phyloP scores from a whole-genome alignment of 352 stramenopile genomes.

The Globisporangium paroecandrum region DNA sequence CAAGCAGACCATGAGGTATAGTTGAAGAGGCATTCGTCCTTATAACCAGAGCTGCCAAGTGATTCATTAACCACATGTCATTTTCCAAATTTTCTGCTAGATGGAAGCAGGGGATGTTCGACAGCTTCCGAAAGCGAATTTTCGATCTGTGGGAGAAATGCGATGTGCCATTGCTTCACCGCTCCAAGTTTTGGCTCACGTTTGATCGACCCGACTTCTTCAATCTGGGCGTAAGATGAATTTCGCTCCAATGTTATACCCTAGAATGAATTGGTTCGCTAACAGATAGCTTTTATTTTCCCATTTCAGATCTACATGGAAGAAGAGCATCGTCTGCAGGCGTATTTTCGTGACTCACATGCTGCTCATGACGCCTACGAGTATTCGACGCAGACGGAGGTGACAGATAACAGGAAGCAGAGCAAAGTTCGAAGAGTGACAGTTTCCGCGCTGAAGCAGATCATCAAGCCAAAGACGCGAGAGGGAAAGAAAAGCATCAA shows the following conservation, averaged over 20 bases:
- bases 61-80: background rate
- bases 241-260: background rate
- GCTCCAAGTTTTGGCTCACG: slow-evolving; percentile 82
- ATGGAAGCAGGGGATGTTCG: slow-evolving; percentile 62
- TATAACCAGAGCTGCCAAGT: too few species aligned
- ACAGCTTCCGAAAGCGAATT: slow-evolving; percentile 48
- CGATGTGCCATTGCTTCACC: slow-evolving; percentile 61
- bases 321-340: slow-evolving; percentile 50
- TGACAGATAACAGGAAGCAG: slow-evolving; percentile 20
- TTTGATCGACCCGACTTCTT: slow-evolving; percentile 76
- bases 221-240: slow-evolving; percentile 53
- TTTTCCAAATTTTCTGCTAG: slow-evolving; percentile 19
- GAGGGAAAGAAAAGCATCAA: slow-evolving; percentile 23
- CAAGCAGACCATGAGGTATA: slow-evolving; percentile 50
- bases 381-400: slow-evolving; percentile 30
- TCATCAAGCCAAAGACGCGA: slow-evolving; percentile 27
- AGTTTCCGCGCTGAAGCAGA: slow-evolving; percentile 23
- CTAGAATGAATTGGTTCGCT: background rate
- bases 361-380: slow-evolving; percentile 38
- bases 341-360: slow-evolving; percentile 33
- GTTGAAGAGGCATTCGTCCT: background rate
- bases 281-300: background rate
- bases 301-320: slow-evolving; percentile 51
- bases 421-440: slow-evolving; percentile 17
- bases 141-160: slow-evolving; percentile 69